Percentiles rank a stretch among this genome's conserved stretches.
These are phyloP conservation scores for Excoecaria cochinchinensis DNA, from an alignment of 345 rosid genomes.

Conservation along the genomic window DNA sequence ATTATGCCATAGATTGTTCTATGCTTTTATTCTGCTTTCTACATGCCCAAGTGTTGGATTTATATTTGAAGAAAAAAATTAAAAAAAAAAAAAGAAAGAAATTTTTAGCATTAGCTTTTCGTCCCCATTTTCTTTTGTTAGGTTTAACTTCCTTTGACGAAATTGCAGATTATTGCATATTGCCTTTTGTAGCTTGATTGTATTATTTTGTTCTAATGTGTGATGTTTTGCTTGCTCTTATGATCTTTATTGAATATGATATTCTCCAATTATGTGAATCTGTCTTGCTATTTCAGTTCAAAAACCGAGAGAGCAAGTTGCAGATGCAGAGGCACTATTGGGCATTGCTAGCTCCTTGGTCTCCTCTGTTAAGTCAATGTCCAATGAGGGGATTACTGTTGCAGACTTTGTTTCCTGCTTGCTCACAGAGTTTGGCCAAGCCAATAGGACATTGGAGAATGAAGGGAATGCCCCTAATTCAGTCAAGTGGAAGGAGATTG, in stretches of 20 bases:
- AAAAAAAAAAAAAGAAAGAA: not conserved
- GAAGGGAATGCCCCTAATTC: slow-evolving; percentile 42
- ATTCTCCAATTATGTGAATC: not conserved
- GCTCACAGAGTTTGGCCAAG: slow-evolving; percentile 47
- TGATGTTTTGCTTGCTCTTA: not conserved
- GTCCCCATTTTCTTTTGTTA: not conserved
- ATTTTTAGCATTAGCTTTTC: not conserved
- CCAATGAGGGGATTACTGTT: slow-evolving; percentile 56
- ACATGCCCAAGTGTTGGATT: not conserved
- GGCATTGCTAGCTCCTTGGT: slow-evolving; percentile 66
- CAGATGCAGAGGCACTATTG: slow-evolving; percentile 86
- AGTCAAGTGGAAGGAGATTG: slow-evolving; percentile 73
- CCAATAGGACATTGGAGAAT: slow-evolving; percentile 26
- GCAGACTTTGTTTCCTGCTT: slow-evolving; percentile 62
- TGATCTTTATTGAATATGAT: too few relatives aligned
- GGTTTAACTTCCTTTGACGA: not conserved
- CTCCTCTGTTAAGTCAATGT: slow-evolving; percentile 66
- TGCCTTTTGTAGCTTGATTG: not conserved
- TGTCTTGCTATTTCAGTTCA: slow-evolving; percentile 42
- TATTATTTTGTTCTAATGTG: not conserved
- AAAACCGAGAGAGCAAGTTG: slow-evolving; percentile 89
- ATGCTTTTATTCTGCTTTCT: not conserved
- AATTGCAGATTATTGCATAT: not conserved
- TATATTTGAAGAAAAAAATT: not conserved
- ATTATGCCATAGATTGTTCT: not conserved